phyloP scores from a whole-genome alignment of 164 flowering plant genomes.

The Tetrastigma voinierianum region DNA sequence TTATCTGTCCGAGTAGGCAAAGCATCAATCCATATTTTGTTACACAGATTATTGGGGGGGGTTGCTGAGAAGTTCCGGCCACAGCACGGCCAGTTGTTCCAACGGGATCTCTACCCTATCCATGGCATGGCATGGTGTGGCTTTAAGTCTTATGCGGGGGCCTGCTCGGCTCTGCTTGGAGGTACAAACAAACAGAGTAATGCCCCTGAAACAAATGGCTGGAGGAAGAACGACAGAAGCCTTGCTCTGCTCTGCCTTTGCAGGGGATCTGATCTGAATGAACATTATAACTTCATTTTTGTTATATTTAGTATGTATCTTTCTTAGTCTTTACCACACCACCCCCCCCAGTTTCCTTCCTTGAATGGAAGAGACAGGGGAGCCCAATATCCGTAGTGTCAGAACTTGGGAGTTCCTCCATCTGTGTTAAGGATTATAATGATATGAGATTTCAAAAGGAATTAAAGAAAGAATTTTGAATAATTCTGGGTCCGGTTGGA shows the following conservation, averaged over 20 bases:
- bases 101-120: background rate
- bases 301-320: background rate
- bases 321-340: background rate
- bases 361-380: background rate
- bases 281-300: background rate
- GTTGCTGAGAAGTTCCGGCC: conserved; percentile 1
- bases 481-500: too few species aligned
- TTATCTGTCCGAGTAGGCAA: conserved; percentile 3
- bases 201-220: too few species aligned
- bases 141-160: background rate
- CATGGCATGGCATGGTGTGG: background rate
- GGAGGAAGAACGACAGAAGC: too few species aligned
- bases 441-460: conserved; percentile 1
- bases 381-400: background rate
- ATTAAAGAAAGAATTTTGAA: background rate
- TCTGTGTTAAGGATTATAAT: background rate
- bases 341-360: background rate
- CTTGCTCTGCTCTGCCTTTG: too few species aligned
- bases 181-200: background rate
- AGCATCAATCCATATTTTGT: conserved; percentile 4
- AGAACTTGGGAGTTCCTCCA: background rate
- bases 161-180: background rate
- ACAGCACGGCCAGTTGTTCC: background rate
- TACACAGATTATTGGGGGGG: conserved; percentile 13
- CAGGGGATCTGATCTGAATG: background rate